These are phyloP conservation scores for Rhizopus stolonifer DNA, from an alignment of 371 early-diverging fungal species.

Conservation along the genomic window DNA sequence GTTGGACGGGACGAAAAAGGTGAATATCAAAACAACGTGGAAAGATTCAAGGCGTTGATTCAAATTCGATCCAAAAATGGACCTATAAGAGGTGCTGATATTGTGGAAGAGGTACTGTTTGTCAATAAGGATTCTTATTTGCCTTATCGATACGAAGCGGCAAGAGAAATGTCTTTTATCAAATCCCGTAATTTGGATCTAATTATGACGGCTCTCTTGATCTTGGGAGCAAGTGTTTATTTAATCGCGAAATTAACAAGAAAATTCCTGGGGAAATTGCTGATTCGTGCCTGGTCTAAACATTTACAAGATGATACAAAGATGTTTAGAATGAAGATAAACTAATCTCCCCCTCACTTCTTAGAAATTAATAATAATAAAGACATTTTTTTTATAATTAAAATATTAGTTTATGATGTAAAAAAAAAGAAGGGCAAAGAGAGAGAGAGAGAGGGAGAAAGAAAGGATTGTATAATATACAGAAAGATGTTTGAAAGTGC, in stretches of 20 bases:
- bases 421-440: too few relatives aligned
- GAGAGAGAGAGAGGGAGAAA: too few relatives aligned
- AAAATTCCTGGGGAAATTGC: background rate
- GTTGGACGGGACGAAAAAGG: slow-evolving; percentile 4
- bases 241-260: background rate
- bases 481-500: background rate
- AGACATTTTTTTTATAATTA: too few relatives aligned
- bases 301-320: background rate
- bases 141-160: slow-evolving; percentile 18
- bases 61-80: slow-evolving; percentile 24
- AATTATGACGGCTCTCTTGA: slow-evolving; percentile 1
- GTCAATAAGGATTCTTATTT: slow-evolving; percentile 10
- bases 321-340: background rate
- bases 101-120: slow-evolving; percentile 33
- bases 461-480: background rate
- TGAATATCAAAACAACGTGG: slow-evolving; percentile 5
- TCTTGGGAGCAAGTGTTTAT: background rate
- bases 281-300: background rate
- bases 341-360: too few relatives aligned
- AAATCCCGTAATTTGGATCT: slow-evolving; percentile 30
- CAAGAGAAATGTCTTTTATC: slow-evolving; percentile 25
- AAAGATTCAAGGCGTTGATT: slow-evolving; percentile 21
- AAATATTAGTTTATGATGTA: too few relatives aligned
- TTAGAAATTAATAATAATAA: too few relatives aligned
- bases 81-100: slow-evolving; percentile 17